Evolutionary conservation across 1,284 basidiomycete species (phyloP).

Genomic region (Ceratobasidium theobromae): DNA sequence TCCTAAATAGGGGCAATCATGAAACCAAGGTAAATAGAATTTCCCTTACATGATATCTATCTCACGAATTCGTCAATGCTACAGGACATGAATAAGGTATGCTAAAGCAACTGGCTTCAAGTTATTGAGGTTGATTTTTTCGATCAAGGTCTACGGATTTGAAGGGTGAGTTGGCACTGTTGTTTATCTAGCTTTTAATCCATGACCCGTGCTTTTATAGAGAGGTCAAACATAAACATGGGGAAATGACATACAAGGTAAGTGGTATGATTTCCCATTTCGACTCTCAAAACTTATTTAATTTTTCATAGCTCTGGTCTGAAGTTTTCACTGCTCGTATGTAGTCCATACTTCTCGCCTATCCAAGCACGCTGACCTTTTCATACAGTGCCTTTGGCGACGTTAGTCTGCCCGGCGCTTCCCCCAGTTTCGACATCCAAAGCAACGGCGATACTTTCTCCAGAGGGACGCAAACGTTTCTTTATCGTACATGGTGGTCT

Average conservation of each 20-base stretch:
- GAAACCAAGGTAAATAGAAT: slow-evolving; percentile 64
- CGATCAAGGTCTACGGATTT: slow-evolving; percentile 79
- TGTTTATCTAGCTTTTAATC: background rate
- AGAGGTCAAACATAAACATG: slow-evolving; percentile 94
- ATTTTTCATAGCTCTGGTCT: slow-evolving; percentile 70
- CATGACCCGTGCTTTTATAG: background rate
- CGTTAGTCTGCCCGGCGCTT: slow-evolving; percentile 59
- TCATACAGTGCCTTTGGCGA: slow-evolving; percentile 80
- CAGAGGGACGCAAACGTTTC: slow-evolving; percentile 82
- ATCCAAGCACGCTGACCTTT: background rate
- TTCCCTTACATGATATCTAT: background rate
- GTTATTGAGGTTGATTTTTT: background rate
- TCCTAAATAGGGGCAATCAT: slow-evolving; percentile 94
- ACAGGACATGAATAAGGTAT: slow-evolving; percentile 63
- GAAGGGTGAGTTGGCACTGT: no score
- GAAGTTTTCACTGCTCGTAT: slow-evolving; percentile 86
- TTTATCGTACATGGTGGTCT: slow-evolving; percentile 97
- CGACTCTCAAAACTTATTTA: background rate
- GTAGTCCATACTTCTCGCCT: slow-evolving; percentile 41
- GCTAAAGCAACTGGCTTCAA: background rate
- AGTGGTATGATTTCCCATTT: slow-evolving; percentile 8
- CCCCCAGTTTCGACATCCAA: slow-evolving; percentile 45
- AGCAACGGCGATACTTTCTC: slow-evolving; percentile 68
- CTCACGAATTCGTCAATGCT: background rate
- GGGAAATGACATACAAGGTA: slow-evolving; percentile 86